These are phyloP conservation scores for Cucurbita ficifolia DNA, from an alignment of 306 rosid species.

Conservation along the genomic window DNA sequence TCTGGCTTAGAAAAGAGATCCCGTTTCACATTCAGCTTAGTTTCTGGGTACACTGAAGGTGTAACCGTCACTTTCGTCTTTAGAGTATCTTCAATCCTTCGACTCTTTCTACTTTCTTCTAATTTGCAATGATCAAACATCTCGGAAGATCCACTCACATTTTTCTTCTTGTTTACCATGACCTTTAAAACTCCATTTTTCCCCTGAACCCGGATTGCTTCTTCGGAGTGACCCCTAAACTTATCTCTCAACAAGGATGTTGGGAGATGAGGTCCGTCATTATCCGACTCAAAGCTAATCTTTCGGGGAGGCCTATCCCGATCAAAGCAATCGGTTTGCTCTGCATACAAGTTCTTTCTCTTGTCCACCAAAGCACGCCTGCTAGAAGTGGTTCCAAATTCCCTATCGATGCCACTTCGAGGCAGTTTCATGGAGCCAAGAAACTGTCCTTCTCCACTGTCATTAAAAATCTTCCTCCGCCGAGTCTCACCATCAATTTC, in stretches of 20 bases:
- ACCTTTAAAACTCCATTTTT: conserved; percentile 93
- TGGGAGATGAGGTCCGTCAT: conserved; percentile 33
- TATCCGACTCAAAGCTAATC: conserved; percentile 14
- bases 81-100: conserved; percentile 29
- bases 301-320: conserved; percentile 25
- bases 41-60: conserved; percentile 26
- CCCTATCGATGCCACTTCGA: conserved; percentile 38
- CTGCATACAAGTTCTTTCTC: conserved; percentile 31
- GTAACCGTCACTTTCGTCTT: conserved; percentile 30
- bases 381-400: conserved; percentile 42
- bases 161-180: conserved; percentile 59
- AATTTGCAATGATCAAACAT: conserved; percentile 27
- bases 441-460: conserved; percentile 37
- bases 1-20: conserved; percentile 29
- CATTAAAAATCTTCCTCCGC: conserved; percentile 31
- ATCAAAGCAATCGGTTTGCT: conserved; percentile 19
- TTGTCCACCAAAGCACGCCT: conserved; percentile 29
- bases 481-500: conserved; percentile 24
- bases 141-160: conserved; percentile 27
- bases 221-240: conserved; percentile 37
- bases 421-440: conserved; percentile 36
- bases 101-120: conserved; percentile 33
- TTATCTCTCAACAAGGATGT: conserved; percentile 34
- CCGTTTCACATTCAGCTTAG: conserved; percentile 30
- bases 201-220: conserved; percentile 85